Conservation (phyloP, 2,329 filamentous ascomycete genomes). For the Keithomyces neogunnii region DNA sequence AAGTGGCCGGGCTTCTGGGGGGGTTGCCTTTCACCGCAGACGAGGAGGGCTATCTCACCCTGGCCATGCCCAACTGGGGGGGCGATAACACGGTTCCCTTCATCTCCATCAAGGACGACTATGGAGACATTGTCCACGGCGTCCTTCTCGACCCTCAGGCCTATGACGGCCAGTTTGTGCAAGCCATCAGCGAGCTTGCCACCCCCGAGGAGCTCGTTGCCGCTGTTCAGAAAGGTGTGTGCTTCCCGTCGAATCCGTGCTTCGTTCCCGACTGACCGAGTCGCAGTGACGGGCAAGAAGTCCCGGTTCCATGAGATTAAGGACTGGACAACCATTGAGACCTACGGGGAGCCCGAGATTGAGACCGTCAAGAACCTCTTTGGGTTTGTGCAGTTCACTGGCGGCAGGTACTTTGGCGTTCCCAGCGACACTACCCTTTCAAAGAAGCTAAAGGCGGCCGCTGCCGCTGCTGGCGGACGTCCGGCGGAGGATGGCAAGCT, state of each 20-base stretch:
- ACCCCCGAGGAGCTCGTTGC: conserved; percentile 20
- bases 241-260: not conserved
- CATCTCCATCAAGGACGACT: conserved; percentile 31
- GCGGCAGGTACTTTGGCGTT: conserved; percentile 22
- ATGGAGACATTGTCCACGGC: conserved; percentile 36
- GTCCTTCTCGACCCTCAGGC: conserved; percentile 29
- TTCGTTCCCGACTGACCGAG: not conserved
- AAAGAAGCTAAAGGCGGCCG: conserved; percentile 19
- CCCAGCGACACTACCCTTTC: conserved; percentile 18
- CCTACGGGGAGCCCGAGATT: conserved; percentile 20
- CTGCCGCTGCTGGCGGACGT: conserved; percentile 17
- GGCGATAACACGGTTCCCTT: conserved; percentile 27
- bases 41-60: conserved; percentile 26
- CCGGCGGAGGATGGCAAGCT: conserved; percentile 13
- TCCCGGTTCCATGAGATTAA: conserved; percentile 21
- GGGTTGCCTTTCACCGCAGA: conserved; percentile 30
- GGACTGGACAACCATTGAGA: conserved; percentile 24
- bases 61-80: conserved; percentile 28
- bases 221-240: conserved; percentile 22
- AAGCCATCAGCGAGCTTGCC: conserved; percentile 26
- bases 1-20: conserved; percentile 26
- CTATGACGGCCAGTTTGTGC: conserved; percentile 26
- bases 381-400: conserved; percentile 25
- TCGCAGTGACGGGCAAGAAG: conserved; percentile 21
- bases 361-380: conserved; percentile 29